A percentile compares a stretch with the other conserved stretches of the same genome.
These are phyloP conservation scores for Glycyrrhiza uralensis DNA, from an alignment of 306 rosid species.

Conservation along the genomic window DNA sequence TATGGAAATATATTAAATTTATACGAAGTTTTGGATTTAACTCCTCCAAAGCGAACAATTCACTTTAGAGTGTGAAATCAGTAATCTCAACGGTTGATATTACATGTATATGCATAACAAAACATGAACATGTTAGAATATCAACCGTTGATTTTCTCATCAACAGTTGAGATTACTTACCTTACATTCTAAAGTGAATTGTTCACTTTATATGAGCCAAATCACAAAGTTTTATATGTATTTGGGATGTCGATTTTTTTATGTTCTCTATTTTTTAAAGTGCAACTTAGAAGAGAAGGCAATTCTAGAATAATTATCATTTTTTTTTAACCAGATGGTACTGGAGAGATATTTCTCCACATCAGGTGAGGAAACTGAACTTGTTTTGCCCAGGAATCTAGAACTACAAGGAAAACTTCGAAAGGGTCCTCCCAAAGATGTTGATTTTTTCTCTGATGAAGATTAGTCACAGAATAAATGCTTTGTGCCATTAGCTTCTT, in stretches of 20 bases:
- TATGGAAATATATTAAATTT: too few relatives aligned
- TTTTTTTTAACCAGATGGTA: slow-evolving; percentile 54
- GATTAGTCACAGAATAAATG: not conserved
- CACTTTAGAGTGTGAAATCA: too few relatives aligned
- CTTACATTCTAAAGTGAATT: too few relatives aligned
- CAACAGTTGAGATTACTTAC: too few relatives aligned
- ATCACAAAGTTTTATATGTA: not conserved
- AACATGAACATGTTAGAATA: too few relatives aligned
- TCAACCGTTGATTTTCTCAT: too few relatives aligned
- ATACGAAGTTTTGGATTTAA: too few relatives aligned
- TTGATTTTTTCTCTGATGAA: slow-evolving; percentile 53
- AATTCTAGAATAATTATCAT: not conserved
- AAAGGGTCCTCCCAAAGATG: slow-evolving; percentile 63
- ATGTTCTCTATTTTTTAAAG: not conserved
- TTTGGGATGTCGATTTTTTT: not conserved
- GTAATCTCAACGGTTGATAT: too few relatives aligned
- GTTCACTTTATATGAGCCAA: too few relatives aligned
- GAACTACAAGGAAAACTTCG: slow-evolving; percentile 57
- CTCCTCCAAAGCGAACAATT: too few relatives aligned
- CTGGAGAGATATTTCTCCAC: slow-evolving; percentile 75
- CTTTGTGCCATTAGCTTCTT: not conserved
- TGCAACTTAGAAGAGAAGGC: not conserved
- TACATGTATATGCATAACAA: too few relatives aligned
- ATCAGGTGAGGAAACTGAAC: slow-evolving; percentile 69
- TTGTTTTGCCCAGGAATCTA: slow-evolving; percentile 65